Percentiles rank a stretch among this genome's conserved stretches.
Conservation (phyloP, 768 basidiomycete genomes). For the Naganishia randhawae region DNA sequence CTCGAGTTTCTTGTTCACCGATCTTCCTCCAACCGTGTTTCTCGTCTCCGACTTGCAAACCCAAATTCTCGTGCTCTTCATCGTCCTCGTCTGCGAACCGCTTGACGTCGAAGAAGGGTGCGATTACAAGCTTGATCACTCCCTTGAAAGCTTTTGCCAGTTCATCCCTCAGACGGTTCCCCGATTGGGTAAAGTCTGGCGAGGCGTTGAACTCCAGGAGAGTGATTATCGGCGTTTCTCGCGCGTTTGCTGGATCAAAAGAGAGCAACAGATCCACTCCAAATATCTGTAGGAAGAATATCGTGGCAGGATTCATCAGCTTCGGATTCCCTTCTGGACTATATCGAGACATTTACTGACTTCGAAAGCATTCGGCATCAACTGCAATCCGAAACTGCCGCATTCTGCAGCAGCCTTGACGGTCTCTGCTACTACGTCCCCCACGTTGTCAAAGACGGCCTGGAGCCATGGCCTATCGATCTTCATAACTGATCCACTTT, state of each 20-base stretch:
- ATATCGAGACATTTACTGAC: slow-evolving; percentile 35
- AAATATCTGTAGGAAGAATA: slow-evolving; percentile 58
- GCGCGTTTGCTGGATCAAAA: slow-evolving; percentile 50
- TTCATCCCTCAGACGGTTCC: slow-evolving; percentile 73
- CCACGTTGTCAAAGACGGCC: slow-evolving; percentile 62
- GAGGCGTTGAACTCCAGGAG: slow-evolving; percentile 91
- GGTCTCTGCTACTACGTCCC: slow-evolving; percentile 67
- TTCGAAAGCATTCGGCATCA: slow-evolving; percentile 87
- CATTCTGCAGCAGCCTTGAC: slow-evolving; percentile 80
- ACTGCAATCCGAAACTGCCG: slow-evolving; percentile 59
- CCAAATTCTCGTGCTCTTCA: slow-evolving; percentile 2
- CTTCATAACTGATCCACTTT: slow-evolving; percentile 43
- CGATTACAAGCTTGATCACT: slow-evolving; percentile 65
- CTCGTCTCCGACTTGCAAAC: slow-evolving; percentile 6
- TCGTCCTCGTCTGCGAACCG: slow-evolving; percentile 31
- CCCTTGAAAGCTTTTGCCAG: slow-evolving; percentile 73
- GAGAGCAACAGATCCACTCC: slow-evolving; percentile 85
- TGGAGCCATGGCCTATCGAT: slow-evolving; percentile 54
- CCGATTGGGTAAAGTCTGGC: slow-evolving; percentile 91
- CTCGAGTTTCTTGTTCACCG: slow-evolving; percentile 24
- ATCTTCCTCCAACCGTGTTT: slow-evolving; percentile 20
- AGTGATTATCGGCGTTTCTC: slow-evolving; percentile 55
- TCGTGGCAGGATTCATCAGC: background rate
- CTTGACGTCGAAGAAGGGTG: slow-evolving; percentile 56
- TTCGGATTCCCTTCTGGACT: background rate